Evolutionary conservation across 1,139 yeast genomes (phyloP), one percentile per base, ranked within the genome.

Genomic region (Taphrina communis): DNA sequence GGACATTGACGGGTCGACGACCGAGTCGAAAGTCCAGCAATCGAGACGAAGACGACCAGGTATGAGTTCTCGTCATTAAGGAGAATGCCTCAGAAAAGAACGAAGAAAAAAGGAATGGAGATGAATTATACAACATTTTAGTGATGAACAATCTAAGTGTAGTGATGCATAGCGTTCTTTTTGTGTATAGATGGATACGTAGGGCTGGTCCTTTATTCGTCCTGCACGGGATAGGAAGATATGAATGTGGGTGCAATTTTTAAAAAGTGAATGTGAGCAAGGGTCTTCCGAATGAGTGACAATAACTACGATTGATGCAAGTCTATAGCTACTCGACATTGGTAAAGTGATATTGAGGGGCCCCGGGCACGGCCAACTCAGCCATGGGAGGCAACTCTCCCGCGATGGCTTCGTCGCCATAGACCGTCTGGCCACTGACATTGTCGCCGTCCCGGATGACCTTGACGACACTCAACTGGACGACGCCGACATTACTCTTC

Each of bases 351-450:
- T 94, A 86, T 76, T 97, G 97, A 56, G 99, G 99, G 75, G 85
- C 85, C 72, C 99, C 99, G 66, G 99, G 99, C 71, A 90, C 87
- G 48, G 99, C 95, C 72, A 84, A 84, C 72, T 90, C 96, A 71
- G 90, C 83, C 70, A 87, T 85, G 83, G 90, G 92, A 70, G 88
- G 86, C 70, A 84, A 82, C 71, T 85, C 81, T 19, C 42, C 56
- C 7, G 31, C 25, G 31, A 25, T 25, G 69, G 85, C 86, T 77
- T 86, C 89, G 65, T 90, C 94, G 63, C 94, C 85, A 61, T 85
- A 74, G 68, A 90, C 80, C 8, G 59, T 46, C 21, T 63, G 56
- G 75, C 90, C 86, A 72, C 77, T 82, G 73, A 96, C 97, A 67
- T 81, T 82, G 53, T 86, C 77, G 69, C 93, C 94, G 72, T 85